phyloP scores from a whole-genome alignment of 495 filamentous ascomycete genomes.

The Evernia prunastri region DNA sequence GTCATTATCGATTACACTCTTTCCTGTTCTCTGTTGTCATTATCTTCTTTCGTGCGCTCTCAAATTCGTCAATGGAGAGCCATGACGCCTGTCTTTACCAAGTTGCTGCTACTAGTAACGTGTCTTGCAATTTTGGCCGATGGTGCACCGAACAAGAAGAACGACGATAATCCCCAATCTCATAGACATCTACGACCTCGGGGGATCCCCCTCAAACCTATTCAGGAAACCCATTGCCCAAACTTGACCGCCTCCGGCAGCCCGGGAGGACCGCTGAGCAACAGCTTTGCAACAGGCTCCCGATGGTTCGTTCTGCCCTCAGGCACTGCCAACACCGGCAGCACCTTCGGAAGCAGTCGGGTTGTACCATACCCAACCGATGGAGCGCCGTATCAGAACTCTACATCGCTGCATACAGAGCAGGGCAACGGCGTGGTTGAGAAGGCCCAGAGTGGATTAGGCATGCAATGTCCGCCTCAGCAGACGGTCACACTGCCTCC shows the following conservation, averaged over 20 bases:
- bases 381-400: constrained; percentile 21
- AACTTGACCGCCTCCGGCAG: constrained; percentile 5
- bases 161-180: neutral
- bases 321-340: constrained; percentile 12
- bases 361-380: constrained; percentile 14
- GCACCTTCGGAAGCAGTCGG: neutral
- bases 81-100: constrained; percentile 24
- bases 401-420: constrained; percentile 7
- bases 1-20: constrained; percentile 7
- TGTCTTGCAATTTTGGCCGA: constrained; percentile 5
- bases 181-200: neutral
- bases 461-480: constrained; percentile 11
- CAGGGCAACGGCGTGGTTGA: neutral
- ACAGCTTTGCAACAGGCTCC: neutral
- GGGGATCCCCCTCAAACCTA: neutral
- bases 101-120: constrained; percentile 1
- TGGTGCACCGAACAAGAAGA: constrained; percentile 8
- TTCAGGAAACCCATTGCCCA: neutral
- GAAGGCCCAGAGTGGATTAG: neutral
- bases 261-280: neutral
- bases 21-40: constrained; percentile 7
- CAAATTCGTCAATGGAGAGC: constrained; percentile 17
- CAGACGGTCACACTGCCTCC: constrained; percentile 19
- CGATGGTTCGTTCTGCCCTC: neutral
- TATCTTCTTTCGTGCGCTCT: constrained; percentile 4